Evolutionary conservation across 495 filamentous ascomycete genomes (phyloP).

Genomic region (Aspergillus haitiensis): DNA sequence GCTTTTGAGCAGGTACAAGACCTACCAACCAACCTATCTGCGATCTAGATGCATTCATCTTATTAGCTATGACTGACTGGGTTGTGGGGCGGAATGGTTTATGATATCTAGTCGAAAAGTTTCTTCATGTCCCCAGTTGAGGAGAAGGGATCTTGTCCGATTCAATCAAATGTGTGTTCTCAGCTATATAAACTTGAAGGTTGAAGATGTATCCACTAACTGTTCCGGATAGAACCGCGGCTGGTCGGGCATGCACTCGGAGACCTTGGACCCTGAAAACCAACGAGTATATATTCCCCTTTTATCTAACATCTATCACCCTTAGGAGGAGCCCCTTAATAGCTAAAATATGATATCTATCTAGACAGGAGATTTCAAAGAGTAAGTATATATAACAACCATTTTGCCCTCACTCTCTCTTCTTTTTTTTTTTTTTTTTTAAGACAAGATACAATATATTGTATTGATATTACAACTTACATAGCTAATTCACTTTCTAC

Average conservation of each 20-base stretch:
- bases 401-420: slow-evolving; percentile 1
- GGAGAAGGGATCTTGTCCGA: slow-evolving; percentile 73
- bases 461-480: background rate
- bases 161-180: slow-evolving; percentile 59
- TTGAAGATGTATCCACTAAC: background rate
- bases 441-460: too few species aligned
- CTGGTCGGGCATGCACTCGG: slow-evolving; percentile 85
- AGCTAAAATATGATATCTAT: background rate
- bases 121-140: slow-evolving; percentile 72
- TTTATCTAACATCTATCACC: background rate
- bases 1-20: slow-evolving; percentile 70
- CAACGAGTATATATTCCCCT: slow-evolving; percentile 61
- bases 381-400: slow-evolving; percentile 50
- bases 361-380: slow-evolving; percentile 89
- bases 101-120: slow-evolving; percentile 59
- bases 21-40: background rate
- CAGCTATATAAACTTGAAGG: slow-evolving; percentile 1
- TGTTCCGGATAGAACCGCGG: slow-evolving; percentile 64
- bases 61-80: background rate
- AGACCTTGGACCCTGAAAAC: slow-evolving; percentile 80
- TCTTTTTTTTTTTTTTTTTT: too few species aligned
- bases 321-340: background rate
- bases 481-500: slow-evolving; percentile 3
- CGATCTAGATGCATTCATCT: background rate
- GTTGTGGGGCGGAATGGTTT: background rate